A percentile compares a stretch with the other conserved stretches of the same genome.
Evolutionary conservation across 768 basidiomycete species (phyloP).

Genomic region (Rhodotorula diobovata): DNA sequence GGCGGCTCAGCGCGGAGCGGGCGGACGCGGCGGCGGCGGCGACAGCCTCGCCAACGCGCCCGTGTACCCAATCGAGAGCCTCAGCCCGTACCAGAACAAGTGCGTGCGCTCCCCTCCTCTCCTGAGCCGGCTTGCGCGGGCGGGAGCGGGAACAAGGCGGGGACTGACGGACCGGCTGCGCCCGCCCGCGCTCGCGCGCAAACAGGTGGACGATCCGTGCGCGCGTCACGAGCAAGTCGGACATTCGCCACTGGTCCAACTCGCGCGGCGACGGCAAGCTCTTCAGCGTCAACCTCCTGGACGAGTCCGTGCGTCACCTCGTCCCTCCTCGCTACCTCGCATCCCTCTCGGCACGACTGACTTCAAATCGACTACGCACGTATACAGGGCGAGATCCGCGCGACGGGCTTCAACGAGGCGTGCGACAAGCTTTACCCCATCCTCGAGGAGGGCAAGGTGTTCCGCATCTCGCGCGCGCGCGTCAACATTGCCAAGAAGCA

Average conservation of each 20-base stretch:
- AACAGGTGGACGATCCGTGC: slow-evolving; percentile 87
- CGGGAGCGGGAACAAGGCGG: too few relatives aligned
- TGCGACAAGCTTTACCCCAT: slow-evolving; percentile 79
- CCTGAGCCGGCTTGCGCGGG: too few relatives aligned
- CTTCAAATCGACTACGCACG: not conserved
- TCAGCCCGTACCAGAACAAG: slow-evolving; percentile 95
- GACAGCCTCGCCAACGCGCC: slow-evolving; percentile 43
- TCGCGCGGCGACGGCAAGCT: slow-evolving; percentile 86
- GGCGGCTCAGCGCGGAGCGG: slow-evolving; percentile 11
- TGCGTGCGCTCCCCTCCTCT: slow-evolving; percentile 34
- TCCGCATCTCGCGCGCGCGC: slow-evolving; percentile 80
- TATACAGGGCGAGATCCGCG: slow-evolving; percentile 64
- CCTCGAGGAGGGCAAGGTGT: slow-evolving; percentile 86
- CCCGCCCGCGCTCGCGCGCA: too few relatives aligned
- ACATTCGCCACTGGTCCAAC: slow-evolving; percentile 85
- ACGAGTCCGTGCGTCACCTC: slow-evolving; percentile 63
- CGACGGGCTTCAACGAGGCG: slow-evolving; percentile 79
- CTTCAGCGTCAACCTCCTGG: slow-evolving; percentile 88
- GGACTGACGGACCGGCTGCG: not conserved
- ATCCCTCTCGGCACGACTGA: not conserved
- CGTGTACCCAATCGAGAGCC: slow-evolving; percentile 80
- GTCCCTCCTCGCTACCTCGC: not conserved
- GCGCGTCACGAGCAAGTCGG: slow-evolving; percentile 80
- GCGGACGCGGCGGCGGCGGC: not conserved
- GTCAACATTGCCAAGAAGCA: slow-evolving; percentile 96